Evolutionary conservation across 805 yeast species (phyloP), one percentile per base, ranked within the genome.

Genomic region (Naumovozyma baii): DNA sequence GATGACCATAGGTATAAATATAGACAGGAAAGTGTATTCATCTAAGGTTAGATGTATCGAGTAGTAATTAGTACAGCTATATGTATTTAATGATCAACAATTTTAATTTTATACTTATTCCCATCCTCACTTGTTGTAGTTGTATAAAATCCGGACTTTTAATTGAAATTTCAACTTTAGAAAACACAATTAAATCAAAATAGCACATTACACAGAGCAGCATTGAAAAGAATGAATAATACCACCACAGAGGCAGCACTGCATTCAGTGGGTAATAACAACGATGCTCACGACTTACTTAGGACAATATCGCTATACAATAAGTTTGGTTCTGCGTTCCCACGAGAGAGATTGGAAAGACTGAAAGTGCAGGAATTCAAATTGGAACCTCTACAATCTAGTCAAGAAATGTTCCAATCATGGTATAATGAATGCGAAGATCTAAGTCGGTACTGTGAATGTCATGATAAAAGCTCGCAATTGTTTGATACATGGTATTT

Each of bases 1-100:
- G 28, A 48, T 63, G 20, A 57, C 59, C 9, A 39, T 63, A 22
- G 54, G 47, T 5, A 50, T 63, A 18, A 56, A 57, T 44, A 36
- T 44, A 14, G 36, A 54, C 3, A 49, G 68, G 36, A 34, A 40
- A 9, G 51, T 55, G 12, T 42, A 40, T 25, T 45, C 50, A 7
- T 26, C 40, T 1, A 47, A 61, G 33, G 39, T 37, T 2, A 39
- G 42, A 30, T 39, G 43, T 16, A 40, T 44, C 12, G 50, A 48
- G 18, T 44, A 38, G 12, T 22, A 10, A 22, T 22, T 32, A 31
- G 7, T 22, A 7, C 7, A 7, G 9, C 7, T 22, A 22, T 22
- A 22, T 22, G 10, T n/a, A n/a, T n/a, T n/a, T n/a, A n/a, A n/a
- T n/a, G n/a, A n/a, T n/a, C n/a, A n/a, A n/a, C n/a, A n/a, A n/a